Evolutionary conservation across 148 eudicot genomes (phyloP).

Genomic region (Suaeda aralocaspica): DNA sequence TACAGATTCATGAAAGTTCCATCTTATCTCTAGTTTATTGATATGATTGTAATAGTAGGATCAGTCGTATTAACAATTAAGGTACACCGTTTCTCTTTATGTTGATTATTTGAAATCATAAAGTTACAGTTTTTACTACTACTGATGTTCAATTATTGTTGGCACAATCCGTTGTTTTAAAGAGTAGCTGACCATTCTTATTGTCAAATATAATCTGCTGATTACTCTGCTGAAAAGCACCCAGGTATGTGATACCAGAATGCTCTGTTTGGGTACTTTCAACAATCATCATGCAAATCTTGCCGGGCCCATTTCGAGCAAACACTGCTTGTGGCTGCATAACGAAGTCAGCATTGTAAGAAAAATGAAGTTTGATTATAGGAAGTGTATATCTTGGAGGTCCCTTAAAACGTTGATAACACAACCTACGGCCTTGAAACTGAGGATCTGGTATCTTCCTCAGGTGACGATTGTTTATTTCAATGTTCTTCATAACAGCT

Average conservation of each 20-base stretch:
- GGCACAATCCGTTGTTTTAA: neutral
- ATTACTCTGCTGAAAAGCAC: conserved; percentile 13
- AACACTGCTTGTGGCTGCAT: neutral
- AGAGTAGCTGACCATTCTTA: neutral
- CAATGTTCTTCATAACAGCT: neutral
- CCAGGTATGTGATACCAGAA: neutral
- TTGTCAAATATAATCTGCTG: conserved; percentile 18
- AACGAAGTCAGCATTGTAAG: neutral
- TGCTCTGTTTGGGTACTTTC: neutral
- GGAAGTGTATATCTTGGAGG: neutral
- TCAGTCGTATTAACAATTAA: too few species aligned
- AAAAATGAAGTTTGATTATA: conserved; percentile 3
- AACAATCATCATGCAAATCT: neutral
- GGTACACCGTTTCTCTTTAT: too few species aligned
- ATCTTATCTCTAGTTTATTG: too few species aligned
- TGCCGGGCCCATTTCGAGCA: neutral
- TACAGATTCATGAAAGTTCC: too few species aligned
- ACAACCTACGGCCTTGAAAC: neutral
- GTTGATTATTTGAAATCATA: too few species aligned
- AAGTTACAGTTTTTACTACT: too few species aligned
- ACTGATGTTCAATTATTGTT: neutral
- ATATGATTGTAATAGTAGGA: too few species aligned
- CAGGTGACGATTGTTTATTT: neutral
- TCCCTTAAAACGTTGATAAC: neutral
- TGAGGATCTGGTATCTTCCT: neutral